Base-by-base conservation (phyloP, 2,329 filamentous ascomycete genomes). In the Tolypocladium paradoxum region DNA sequence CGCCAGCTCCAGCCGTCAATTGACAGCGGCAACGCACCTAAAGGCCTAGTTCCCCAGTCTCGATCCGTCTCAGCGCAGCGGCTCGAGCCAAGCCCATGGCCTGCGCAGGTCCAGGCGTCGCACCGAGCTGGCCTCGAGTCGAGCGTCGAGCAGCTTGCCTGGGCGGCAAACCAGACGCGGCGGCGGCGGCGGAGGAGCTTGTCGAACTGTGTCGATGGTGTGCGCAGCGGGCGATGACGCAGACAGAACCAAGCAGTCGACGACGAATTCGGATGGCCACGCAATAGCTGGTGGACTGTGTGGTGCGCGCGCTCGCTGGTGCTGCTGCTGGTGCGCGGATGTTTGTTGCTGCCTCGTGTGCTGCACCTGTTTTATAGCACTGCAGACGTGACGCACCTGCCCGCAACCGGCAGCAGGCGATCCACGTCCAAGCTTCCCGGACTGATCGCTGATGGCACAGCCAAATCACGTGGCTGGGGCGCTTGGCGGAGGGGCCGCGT, bases 51-150 rank as follows among this genome's bases (percentile, higher is more conserved):
- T 58, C 61, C 62, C 63, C 62, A 54, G 60, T 61, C 61, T 65
- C 64, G 40, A 59, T 68, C 61, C 63, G 62, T 59, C 58, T 60
- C 57, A 53, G 58, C 60, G 55, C 58, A 60, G 55, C 54, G 54
- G 43, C 60, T 62, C 51, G 53, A 62, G 55, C 60, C 60, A 67
- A 66, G 64, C 65, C 64, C 68, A 70, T 70, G 65, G 65, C 68
- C 66, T 64, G 58, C 50, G 18, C 9, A 33, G 18, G 18, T 14
- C 27, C 7, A n/a, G 43, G 27, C 18, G 43, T 47, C 27, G 43
- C 27, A 11, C 11, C 27, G 22, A 20, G 37, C 37, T 6, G 8
- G 31, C 46, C n/a, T 49, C 47, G 47, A 24, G 24, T n/a, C 14
- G 34, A 18, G 14, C n/a, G n/a, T 35, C 16, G 43, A 47, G 43